Percentiles rank a stretch among this genome's conserved stretches.
Evolutionary conservation across 202 grass and related monocot genomes (phyloP).

Genomic region (Dendrocalamus latiflorus): DNA sequence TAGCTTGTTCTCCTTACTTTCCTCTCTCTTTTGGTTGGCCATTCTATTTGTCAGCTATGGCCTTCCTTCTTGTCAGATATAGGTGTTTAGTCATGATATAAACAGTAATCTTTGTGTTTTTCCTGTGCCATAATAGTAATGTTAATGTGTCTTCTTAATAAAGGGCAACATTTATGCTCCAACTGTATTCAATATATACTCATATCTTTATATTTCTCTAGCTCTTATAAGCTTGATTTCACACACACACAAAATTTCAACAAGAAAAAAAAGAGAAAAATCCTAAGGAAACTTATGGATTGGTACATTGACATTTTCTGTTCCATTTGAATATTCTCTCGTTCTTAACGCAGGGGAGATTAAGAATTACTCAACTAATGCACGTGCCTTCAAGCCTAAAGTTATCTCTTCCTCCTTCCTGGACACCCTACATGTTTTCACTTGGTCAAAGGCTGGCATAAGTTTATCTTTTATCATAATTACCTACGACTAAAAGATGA

Average conservation of each 20-base stretch:
- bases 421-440: neutral
- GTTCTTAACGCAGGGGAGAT: conserved; percentile 40
- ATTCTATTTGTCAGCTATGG: conserved; percentile 32
- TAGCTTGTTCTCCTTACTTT: conserved; percentile 6
- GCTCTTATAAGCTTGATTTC: too few species aligned
- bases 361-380: conserved; percentile 36
- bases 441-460: neutral
- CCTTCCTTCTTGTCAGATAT: conserved; percentile 25
- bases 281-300: neutral
- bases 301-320: neutral
- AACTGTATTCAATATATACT: neutral
- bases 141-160: neutral
- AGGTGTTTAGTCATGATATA: conserved; percentile 33
- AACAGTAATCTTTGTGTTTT: neutral
- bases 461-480: neutral
- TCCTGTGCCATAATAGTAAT: neutral
- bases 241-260: too few species aligned
- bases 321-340: conserved; percentile 35
- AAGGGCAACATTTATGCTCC: neutral
- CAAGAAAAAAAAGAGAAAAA: neutral
- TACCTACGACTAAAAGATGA: neutral
- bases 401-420: conserved; percentile 19
- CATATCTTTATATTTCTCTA: neutral
- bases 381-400: conserved; percentile 23
- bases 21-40: conserved; percentile 8